These are phyloP conservation scores for Leptographium galeiforme DNA, from an alignment of 2,329 filamentous ascomycete species.

Conservation along the genomic window DNA sequence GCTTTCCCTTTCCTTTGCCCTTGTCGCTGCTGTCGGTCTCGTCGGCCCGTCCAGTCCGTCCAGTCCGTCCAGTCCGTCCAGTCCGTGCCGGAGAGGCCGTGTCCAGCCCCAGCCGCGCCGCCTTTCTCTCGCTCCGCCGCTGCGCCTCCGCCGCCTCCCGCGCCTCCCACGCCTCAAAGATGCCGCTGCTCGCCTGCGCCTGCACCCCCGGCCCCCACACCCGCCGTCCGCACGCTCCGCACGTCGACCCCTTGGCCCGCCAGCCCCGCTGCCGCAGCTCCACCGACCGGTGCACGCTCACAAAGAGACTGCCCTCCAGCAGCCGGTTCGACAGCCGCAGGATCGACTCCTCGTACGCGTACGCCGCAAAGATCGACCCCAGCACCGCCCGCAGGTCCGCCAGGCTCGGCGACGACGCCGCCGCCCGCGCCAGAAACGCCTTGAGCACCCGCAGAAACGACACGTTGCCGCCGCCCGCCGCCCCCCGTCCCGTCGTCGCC, in stretches of 20 bases:
- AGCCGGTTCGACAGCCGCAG: constrained; percentile 74
- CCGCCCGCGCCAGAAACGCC: constrained; percentile 74
- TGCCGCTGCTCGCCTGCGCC: constrained; percentile 19
- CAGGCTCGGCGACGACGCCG: constrained; percentile 69
- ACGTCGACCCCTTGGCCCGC: constrained; percentile 75
- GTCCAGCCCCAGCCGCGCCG: constrained; percentile 8
- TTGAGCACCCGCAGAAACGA: constrained; percentile 83
- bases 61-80: too few species aligned
- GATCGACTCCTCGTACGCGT: constrained; percentile 88
- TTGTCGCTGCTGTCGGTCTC: constrained; percentile 5
- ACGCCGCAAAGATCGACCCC: constrained; percentile 82
- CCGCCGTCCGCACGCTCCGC: constrained; percentile 70
- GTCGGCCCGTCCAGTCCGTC: too few species aligned
- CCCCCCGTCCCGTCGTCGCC: neutral
- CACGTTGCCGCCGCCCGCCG: constrained; percentile 34
- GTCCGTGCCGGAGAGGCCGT: too few species aligned
- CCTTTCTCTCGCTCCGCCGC: constrained; percentile 21
- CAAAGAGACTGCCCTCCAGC: constrained; percentile 78
- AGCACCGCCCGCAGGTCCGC: constrained; percentile 78
- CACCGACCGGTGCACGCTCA: constrained; percentile 63
- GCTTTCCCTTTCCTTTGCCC: constrained; percentile 37
- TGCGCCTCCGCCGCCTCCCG: constrained; percentile 34
- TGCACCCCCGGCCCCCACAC: constrained; percentile 80
- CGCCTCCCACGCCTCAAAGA: constrained; percentile 74
- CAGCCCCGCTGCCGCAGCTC: constrained; percentile 71